Conservation (phyloP, 768 basidiomycete genomes). For the Mycena vitilis region DNA sequence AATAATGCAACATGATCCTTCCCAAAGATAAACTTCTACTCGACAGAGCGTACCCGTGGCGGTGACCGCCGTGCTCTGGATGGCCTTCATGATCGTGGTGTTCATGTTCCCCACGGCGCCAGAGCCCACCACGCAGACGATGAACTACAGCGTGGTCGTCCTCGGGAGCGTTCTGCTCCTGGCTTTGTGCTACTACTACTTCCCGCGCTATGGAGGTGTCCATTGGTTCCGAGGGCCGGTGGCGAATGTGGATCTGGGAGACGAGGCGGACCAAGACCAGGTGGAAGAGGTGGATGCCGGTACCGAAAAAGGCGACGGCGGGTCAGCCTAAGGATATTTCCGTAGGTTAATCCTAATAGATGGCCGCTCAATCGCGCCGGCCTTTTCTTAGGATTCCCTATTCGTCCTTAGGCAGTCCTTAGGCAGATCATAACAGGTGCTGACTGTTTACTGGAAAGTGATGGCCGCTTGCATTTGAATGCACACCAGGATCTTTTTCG, state of each 20-base stretch:
- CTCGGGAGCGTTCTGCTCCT: conserved; percentile 61
- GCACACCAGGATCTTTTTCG: no score
- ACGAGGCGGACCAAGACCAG: neutral
- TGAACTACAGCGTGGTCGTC: conserved; percentile 74
- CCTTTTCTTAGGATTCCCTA: no score
- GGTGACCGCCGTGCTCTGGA: conserved; percentile 59
- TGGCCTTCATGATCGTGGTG: conserved; percentile 63
- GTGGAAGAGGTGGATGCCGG: neutral
- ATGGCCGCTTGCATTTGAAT: no score
- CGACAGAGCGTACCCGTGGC: conserved; percentile 59
- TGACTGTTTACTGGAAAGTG: no score
- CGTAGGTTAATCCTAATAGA: no score
- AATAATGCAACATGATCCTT: no score
- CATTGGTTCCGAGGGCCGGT: conserved; percentile 44
- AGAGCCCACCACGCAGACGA: conserved; percentile 51
- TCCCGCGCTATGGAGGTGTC: conserved; percentile 52
- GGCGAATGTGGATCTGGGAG: conserved; percentile 26
- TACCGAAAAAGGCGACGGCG: neutral
- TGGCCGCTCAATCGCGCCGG: no score
- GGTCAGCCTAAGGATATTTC: neutral
- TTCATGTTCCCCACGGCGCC: conserved; percentile 64
- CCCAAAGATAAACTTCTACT: no score
- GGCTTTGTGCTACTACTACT: conserved; percentile 67
- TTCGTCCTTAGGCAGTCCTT: no score
- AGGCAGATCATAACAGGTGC: no score